A percentile compares a stretch with the other conserved stretches of the same genome.
Conservation (phyloP, 2,329 filamentous ascomycete genomes). For the Colletotrichum cordylinicola region DNA sequence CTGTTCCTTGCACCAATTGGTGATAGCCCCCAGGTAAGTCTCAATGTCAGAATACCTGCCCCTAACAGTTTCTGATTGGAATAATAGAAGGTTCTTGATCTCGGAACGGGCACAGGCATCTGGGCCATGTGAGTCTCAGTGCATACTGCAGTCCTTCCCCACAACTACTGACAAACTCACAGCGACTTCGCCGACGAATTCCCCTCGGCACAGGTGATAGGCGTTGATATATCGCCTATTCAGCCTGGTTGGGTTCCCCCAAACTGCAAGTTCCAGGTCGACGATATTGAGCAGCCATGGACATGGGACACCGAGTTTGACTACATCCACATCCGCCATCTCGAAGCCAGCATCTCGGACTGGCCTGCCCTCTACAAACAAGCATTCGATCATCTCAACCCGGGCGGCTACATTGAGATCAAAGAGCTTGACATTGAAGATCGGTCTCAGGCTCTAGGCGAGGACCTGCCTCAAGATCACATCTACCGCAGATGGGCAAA, state of each 20-base stretch:
- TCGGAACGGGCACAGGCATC: constrained; percentile 60
- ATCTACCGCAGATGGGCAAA: constrained; percentile 28
- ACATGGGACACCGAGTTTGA: constrained; percentile 54
- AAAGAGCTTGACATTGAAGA: constrained; percentile 29
- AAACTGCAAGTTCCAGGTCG: constrained; percentile 41
- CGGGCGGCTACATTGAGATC: constrained; percentile 54
- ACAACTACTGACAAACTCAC: background rate
- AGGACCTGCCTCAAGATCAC: background rate
- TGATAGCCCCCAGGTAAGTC: background rate
- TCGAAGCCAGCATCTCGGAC: constrained; percentile 62
- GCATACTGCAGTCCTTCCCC: too few relatives aligned
- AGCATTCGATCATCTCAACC: constrained; percentile 57
- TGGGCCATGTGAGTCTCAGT: constrained; percentile 36
- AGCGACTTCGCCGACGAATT: constrained; percentile 55
- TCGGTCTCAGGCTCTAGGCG: background rate
- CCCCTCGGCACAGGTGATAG: constrained; percentile 48
- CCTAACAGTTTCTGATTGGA: background rate
- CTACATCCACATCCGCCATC: constrained; percentile 64
- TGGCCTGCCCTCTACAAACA: constrained; percentile 59
- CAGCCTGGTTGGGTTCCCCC: constrained; percentile 57
- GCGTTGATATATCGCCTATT: constrained; percentile 62
- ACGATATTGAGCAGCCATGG: constrained; percentile 47
- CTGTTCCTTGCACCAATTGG: background rate
- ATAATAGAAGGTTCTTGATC: constrained; percentile 31
- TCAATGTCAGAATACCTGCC: too few relatives aligned